These are phyloP conservation scores for Endocarpon pusillum DNA, from an alignment of 495 filamentous ascomycete genomes.

Conservation along the genomic window DNA sequence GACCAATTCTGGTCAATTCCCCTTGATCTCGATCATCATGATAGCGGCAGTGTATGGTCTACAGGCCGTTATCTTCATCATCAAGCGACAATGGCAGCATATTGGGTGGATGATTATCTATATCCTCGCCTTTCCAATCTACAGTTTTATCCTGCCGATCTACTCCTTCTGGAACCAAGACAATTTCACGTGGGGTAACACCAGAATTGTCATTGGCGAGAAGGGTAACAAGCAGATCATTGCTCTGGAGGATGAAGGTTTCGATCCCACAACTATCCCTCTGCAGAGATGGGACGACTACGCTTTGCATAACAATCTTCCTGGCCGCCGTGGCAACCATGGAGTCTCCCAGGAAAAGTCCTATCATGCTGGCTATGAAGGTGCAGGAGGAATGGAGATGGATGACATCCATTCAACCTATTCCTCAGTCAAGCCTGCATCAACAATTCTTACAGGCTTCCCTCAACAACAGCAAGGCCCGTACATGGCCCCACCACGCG, in stretches of 20 bases:
- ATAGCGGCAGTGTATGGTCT: constrained; percentile 86
- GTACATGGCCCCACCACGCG: constrained; percentile 49
- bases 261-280: constrained; percentile 81
- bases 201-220: constrained; percentile 89
- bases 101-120: constrained; percentile 99
- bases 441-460: constrained; percentile 79
- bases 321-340: constrained; percentile 63
- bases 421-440: constrained; percentile 85
- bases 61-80: constrained; percentile 86
- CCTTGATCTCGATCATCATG: constrained; percentile 72
- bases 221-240: constrained; percentile 78
- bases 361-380: constrained; percentile 38
- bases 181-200: constrained; percentile 97
- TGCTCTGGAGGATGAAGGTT: constrained; percentile 71
- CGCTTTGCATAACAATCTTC: constrained; percentile 74
- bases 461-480: constrained; percentile 31
- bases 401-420: constrained; percentile 96
- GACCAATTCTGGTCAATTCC: constrained; percentile 56
- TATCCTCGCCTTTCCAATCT: constrained; percentile 81
- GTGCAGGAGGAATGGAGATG: constrained; percentile 63
- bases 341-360: constrained; percentile 43
- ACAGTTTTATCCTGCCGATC: constrained; percentile 76
- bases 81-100: constrained; percentile 94
- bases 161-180: constrained; percentile 99
- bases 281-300: constrained; percentile 97